Base-by-base conservation (phyloP, 352 stramenopile genomes). In the Pythium aristosporum region DNA sequence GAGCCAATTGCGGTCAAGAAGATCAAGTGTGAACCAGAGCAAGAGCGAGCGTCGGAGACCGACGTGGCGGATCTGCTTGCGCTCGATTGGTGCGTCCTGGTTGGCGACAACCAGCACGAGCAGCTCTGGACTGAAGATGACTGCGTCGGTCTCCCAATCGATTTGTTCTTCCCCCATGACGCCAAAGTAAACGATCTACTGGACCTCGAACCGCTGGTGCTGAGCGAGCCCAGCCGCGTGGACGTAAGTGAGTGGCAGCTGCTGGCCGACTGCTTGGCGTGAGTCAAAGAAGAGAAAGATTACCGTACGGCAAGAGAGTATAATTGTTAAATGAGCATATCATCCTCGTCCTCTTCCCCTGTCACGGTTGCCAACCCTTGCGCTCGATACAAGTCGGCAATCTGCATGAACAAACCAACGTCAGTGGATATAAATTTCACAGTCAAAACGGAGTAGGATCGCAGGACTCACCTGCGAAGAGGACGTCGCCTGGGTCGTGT, bases 401-500 rank as follows among this genome's bases (percentile, higher is more conserved):
- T 89, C 81, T 93, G 60, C 21, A 56, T 10, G 54, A 63, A n/a
- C 3, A 55, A 61, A 50, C 56, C 9, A 30, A 9, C n/a, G 39
- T 60, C 20, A 65, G 15, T 50, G 6, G 28, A 18, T 46, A 8
- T 18, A 43, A 2, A 30, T n/a, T 50, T 8, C 44, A 8, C 18
- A 50, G 21, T 21, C 10, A 2, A 2, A 28, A 4, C 4, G 25
- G 25, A 28, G 25, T 28, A 28, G 25, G 25, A 28, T 28, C 11
- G 7, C 13, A 34, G 13, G 15, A 52, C 61, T 55, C 68, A 99
- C 96, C 82, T 99, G 97, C 44, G 97, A 88, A 30, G 94, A 91
- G 2, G 75, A 98, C 8, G 98, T 99, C 11, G 97, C 97, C 48
- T 99, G 77, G 32, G 97, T 94, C 5, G 96, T 87, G 30, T 88